Conservation (phyloP, 2,329 filamentous ascomycete species). For the Fusarium multiceps region DNA sequence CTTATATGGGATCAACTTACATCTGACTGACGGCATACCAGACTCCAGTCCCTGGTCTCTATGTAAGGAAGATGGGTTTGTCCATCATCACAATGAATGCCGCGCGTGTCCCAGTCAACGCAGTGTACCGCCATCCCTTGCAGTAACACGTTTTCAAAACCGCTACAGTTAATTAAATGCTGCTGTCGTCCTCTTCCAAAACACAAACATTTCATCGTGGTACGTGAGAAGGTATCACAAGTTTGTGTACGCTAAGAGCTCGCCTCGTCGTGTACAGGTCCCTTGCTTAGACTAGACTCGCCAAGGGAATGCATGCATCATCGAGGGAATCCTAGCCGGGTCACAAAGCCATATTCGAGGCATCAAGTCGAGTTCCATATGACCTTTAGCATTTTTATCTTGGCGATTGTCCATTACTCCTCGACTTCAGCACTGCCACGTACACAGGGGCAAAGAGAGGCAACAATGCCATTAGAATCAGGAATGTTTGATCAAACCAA, state of each 20-base stretch:
- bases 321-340: neutral
- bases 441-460: neutral
- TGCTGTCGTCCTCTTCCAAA: neutral
- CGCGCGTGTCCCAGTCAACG: neutral
- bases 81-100: neutral
- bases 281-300: neutral
- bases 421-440: neutral
- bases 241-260: constrained; percentile 6
- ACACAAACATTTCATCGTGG: constrained; percentile 8
- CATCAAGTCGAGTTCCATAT: neutral
- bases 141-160: neutral
- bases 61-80: neutral
- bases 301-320: neutral
- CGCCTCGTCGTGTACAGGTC: constrained; percentile 3
- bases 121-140: neutral
- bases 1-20: neutral
- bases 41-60: neutral
- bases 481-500: constrained; percentile 19
- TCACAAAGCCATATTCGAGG: neutral
- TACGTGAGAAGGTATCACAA: neutral
- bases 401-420: neutral
- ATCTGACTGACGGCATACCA: neutral
- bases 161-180: neutral
- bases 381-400: neutral
- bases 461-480: neutral